phyloP scores from a whole-genome alignment of 441 rosid genomes.

The Geranium incanum region DNA sequence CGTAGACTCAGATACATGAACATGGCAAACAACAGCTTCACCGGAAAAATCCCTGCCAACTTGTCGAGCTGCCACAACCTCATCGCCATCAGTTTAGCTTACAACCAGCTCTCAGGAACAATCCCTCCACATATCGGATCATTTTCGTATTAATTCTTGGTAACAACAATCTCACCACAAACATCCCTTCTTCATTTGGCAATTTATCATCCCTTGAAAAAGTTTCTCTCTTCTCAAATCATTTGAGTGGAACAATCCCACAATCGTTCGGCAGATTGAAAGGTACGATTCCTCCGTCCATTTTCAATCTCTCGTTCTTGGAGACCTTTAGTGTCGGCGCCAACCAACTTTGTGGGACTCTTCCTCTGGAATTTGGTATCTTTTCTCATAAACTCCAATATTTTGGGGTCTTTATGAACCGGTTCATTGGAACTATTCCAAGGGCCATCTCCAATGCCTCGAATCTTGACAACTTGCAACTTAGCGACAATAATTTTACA shows the following conservation, averaged over 20 bases:
- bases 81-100: not conserved
- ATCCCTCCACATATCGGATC: slow-evolving; percentile 1
- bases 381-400: slow-evolving; percentile 7
- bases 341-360: slow-evolving; percentile 20
- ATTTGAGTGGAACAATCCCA: slow-evolving; percentile 14
- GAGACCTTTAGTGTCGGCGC: not conserved
- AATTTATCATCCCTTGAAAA: slow-evolving; percentile 18
- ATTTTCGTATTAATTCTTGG: not conserved
- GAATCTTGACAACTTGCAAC: not conserved
- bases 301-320: slow-evolving; percentile 24
- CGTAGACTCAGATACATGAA: not conserved
- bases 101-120: slow-evolving; percentile 8
- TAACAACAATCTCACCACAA: slow-evolving; percentile 14
- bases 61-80: slow-evolving; percentile 13
- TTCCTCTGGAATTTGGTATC: slow-evolving; percentile 19
- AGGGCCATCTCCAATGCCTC: slow-evolving; percentile 23
- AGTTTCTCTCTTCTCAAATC: not conserved
- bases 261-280: too few relatives aligned
- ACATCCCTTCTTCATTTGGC: slow-evolving; percentile 22
- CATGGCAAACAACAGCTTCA: slow-evolving; percentile 4
- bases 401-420: not conserved
- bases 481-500: not conserved
- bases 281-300: slow-evolving; percentile 25
- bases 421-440: slow-evolving; percentile 24
- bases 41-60: slow-evolving; percentile 11